Evolutionary conservation across 495 filamentous ascomycete species (phyloP), one percentile per base, ranked within the genome.

Genomic region (Talaromyces trachyspermus): DNA sequence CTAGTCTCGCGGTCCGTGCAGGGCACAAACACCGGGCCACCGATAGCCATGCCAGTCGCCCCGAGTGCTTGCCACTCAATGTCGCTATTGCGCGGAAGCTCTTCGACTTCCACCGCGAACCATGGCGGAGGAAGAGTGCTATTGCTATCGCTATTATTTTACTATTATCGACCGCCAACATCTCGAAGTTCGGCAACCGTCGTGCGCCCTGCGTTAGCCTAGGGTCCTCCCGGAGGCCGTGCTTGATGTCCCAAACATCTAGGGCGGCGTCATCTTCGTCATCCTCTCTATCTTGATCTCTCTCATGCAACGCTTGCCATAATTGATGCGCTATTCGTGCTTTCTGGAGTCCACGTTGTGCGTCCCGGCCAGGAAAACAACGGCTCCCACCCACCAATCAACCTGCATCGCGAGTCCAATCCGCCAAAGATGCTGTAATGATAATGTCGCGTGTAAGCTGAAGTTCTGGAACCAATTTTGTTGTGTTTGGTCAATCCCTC

Each of bases 391-490:
- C 83, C 85, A 89, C 77, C 81, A 87, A 23, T 74, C 65, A 9
- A 92, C 86, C 25, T 78, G 65, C 72, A 82, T 83, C 9, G 79
- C 81, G 22, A 66, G 62, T 1, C 85, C 90, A 36, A 99, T 85
- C 6, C 94, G 75, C 80, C 81, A 92, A 22, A 96, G 73, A 66
- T 99, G 91, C 64, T 99, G 92, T 18, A 96, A 66, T 2, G 88
- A 72, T 5, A 98, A 64, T 5, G 74, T 72, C 18, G 76, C 69
- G 40, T 83, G 76, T 39, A 65, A 43, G 41, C 53, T 50, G 54
- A 66, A 79, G 42, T 49, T 55, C 7, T 56, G 48, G 9, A 63
- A 56, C 58, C 53, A 64, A 12, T 37, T 47, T 26, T 42, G 22
- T 35, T 42, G 29, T 11, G 27, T 29, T 29, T 2, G 35, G 2